These are phyloP conservation scores for Rosa lucieae DNA, from an alignment of 306 rosid species.

Conservation along the genomic window DNA sequence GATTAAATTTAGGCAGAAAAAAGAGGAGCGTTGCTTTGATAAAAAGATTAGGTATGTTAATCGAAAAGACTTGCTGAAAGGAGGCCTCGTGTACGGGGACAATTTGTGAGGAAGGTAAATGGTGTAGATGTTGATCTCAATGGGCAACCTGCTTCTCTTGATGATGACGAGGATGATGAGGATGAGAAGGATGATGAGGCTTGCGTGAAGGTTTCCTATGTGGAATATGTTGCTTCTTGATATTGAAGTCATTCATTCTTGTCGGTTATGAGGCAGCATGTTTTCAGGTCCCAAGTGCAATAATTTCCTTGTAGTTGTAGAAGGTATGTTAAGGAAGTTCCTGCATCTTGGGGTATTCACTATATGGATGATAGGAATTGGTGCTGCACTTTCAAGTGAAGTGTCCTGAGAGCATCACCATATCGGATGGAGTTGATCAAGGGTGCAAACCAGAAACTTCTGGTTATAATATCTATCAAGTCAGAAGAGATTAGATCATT, in stretches of 20 bases:
- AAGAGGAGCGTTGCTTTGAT: slow-evolving; percentile 94
- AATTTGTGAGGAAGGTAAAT: slow-evolving; percentile 84
- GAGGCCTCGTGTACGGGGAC: slow-evolving; percentile 91
- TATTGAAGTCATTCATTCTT: slow-evolving; percentile 7
- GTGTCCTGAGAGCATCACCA: slow-evolving; percentile 11
- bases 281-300: not conserved
- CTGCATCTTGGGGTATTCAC: slow-evolving; percentile 18
- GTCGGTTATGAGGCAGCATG: slow-evolving; percentile 6
- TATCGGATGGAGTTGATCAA: slow-evolving; percentile 10
- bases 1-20: slow-evolving; percentile 91
- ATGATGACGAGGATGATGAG: slow-evolving; percentile 62
- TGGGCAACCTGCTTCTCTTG: slow-evolving; percentile 70
- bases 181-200: slow-evolving; percentile 56
- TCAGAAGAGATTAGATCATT: not conserved
- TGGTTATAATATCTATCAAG: slow-evolving; percentile 11
- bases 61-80: slow-evolving; percentile 86
- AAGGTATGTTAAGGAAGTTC: slow-evolving; percentile 9
- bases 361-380: slow-evolving; percentile 20
- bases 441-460: slow-evolving; percentile 1
- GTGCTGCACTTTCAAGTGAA: slow-evolving; percentile 19
- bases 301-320: slow-evolving; percentile 12
- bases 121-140: slow-evolving; percentile 80
- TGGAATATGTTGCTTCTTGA: slow-evolving; percentile 34
- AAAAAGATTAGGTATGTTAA: slow-evolving; percentile 92
- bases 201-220: slow-evolving; percentile 38